Base-by-base conservation (phyloP, 208 protist species). In the Trypanosoma platydactyli region DNA sequence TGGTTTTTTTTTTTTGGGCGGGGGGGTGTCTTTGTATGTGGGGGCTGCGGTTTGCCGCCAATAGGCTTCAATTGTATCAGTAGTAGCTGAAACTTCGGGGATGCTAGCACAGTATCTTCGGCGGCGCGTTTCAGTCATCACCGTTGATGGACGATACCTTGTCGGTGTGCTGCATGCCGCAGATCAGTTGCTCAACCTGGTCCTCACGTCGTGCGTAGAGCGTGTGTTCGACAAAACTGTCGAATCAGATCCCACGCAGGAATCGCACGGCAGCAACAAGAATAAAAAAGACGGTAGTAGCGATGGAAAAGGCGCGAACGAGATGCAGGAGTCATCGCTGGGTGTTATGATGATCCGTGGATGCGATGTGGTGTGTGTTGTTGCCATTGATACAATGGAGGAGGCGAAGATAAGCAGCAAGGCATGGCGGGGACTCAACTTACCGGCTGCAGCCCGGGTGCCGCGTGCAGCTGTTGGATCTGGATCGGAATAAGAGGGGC, bases 171-270 rank as follows among this genome's bases (percentile, higher is more conserved):
- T 95, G 48, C 84, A 92, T 56, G 66, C 80, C 16, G 84, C 84
- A 0, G 89, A 95, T 66, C 89, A 95, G 72, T 76, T 95, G 30
- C 53, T 92, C 12, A 95, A 95, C 64, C 18, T 95, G 24, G 84
- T 95, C 0, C 73, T 95, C 55, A 80, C 76, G 5, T 79, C 77
- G 22, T 88, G 83, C 49, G 71, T 83, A 5, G 84, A 95, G 73
- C 86, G 86, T 30, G 48, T 80, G 12, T 75, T 77, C 16, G 82
- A 81, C 59, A 74, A 84, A 49, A 50, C 57, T 22, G 57, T 40
- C 9, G 70, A 76, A 67, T 56, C 24, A 38, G 12, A 27, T 55
- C 27, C 45, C 45, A 18, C 35, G 48, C 44, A 15, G n/a, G n/a
- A 7, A 0, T 22, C 5, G 24, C 38, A 61, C 16, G 59, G 57